These are phyloP conservation scores for Camellia granthamiana DNA, from an alignment of 148 eudicot genomes.

Conservation along the genomic window DNA sequence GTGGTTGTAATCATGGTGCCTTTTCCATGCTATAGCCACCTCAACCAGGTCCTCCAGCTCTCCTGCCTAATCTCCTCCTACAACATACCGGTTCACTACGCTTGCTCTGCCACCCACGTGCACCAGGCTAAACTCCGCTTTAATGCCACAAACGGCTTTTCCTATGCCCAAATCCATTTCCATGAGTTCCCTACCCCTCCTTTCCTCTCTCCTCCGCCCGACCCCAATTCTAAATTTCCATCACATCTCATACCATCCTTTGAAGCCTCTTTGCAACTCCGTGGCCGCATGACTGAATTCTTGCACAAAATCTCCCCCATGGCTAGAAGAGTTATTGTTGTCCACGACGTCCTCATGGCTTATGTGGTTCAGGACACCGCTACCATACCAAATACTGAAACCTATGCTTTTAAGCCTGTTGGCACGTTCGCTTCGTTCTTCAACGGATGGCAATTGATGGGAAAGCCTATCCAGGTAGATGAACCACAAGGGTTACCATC, in stretches of 20 bases:
- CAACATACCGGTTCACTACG: no score
- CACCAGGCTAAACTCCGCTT: constrained; percentile 52
- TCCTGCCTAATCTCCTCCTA: no score
- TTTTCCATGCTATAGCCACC: no score
- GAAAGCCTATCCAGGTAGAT: constrained; percentile 26
- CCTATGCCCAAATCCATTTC: constrained; percentile 30
- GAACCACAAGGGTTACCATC: constrained; percentile 8
- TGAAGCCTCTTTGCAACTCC: constrained; percentile 30
- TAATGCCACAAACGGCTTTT: constrained; percentile 27
- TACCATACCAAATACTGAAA: constrained; percentile 43
- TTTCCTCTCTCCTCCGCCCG: constrained; percentile 21
- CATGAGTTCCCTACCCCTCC: constrained; percentile 51
- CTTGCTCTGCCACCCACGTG: constrained; percentile 21
- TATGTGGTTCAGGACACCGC: constrained; percentile 44
- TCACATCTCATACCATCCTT: constrained; percentile 46
- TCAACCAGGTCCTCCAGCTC: no score
- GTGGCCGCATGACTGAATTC: constrained; percentile 30
- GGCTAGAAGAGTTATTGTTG: constrained; percentile 31
- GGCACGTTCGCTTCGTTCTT: constrained; percentile 25
- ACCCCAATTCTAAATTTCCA: constrained; percentile 37
- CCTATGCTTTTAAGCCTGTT: constrained; percentile 45
- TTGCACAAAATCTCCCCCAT: constrained; percentile 31
- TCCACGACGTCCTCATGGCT: constrained; percentile 50
- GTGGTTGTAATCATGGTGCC: no score
- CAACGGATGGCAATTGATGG: constrained; percentile 24